Evolutionary conservation across 352 stramenopile genomes (phyloP).

Genomic region (Phytopythium cucurbitacearum): DNA sequence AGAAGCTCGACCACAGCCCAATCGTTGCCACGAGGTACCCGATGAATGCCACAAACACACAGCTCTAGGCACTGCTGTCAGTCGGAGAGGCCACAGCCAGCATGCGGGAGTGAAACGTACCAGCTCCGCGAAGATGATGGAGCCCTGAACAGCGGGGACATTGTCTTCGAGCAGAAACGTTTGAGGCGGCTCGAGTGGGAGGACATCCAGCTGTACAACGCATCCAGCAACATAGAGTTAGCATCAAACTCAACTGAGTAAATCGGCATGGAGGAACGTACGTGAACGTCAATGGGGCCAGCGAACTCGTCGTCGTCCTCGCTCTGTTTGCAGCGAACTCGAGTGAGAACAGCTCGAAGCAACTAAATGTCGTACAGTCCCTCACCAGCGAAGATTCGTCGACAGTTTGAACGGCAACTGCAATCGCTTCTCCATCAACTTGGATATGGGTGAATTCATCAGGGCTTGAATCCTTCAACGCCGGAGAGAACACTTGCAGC

Average conservation of each 20-base stretch:
- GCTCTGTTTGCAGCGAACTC: not conserved
- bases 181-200: slow-evolving; percentile 4
- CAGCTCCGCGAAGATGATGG: slow-evolving; percentile 41
- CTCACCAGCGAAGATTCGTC: not conserved
- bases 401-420: not conserved
- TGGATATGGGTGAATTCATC: too few species aligned
- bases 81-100: too few species aligned
- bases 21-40: slow-evolving; percentile 50
- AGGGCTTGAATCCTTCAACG: not conserved
- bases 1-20: slow-evolving; percentile 51
- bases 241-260: not conserved
- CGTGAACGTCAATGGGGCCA: slow-evolving; percentile 3
- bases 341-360: too few species aligned
- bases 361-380: too few species aligned
- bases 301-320: slow-evolving; percentile 28
- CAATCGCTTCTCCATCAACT: too few species aligned
- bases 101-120: slow-evolving; percentile 7
- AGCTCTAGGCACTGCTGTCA: slow-evolving; percentile 22
- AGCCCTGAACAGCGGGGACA: slow-evolving; percentile 28
- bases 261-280: not conserved
- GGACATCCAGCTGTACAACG: slow-evolving; percentile 1
- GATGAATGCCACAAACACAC: slow-evolving; percentile 61
- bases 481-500: not conserved
- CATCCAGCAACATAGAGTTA: not conserved
- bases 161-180: slow-evolving; percentile 12